Evolutionary conservation across 768 basidiomycete species (phyloP).

Genomic region (Lyophyllum atratum): DNA sequence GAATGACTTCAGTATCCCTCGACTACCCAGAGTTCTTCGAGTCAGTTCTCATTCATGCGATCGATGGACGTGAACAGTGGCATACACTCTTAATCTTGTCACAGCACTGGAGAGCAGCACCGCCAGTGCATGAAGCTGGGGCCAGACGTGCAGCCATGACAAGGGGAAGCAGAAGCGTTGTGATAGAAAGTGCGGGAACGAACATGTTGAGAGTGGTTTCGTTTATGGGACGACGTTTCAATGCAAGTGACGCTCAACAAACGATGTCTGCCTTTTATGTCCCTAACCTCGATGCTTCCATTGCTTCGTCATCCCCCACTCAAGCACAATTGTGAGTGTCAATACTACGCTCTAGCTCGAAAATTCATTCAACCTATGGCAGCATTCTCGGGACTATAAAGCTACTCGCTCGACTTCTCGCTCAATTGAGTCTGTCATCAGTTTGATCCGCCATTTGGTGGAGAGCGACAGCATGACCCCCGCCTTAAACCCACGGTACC

Average conservation of each 20-base stretch:
- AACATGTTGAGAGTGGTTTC: slow-evolving; percentile 21
- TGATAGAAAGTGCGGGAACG: slow-evolving; percentile 25
- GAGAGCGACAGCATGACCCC: too few relatives aligned
- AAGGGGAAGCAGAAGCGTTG: slow-evolving; percentile 27
- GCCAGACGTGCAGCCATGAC: slow-evolving; percentile 27
- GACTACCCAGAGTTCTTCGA: neutral
- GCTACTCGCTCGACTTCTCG: too few relatives aligned
- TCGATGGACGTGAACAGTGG: neutral
- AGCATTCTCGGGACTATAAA: too few relatives aligned
- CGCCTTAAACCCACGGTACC: too few relatives aligned
- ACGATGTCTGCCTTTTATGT: too few relatives aligned
- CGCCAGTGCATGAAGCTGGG: slow-evolving; percentile 28
- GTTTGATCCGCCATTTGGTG: too few relatives aligned
- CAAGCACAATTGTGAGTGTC: too few relatives aligned
- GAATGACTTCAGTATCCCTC: neutral
- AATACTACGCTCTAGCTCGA: too few relatives aligned
- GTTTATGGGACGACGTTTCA: neutral
- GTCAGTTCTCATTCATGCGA: neutral
- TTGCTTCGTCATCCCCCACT: too few relatives aligned
- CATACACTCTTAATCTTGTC: slow-evolving; percentile 22
- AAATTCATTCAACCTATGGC: too few relatives aligned
- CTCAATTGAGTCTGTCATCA: too few relatives aligned
- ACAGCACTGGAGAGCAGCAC: slow-evolving; percentile 32
- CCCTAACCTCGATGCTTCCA: too few relatives aligned
- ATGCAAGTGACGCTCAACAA: neutral